Evolutionary conservation across 2,329 filamentous ascomycete genomes (phyloP), one percentile per base, ranked within the genome.

Genomic region (Emergomyces pasteurianus): DNA sequence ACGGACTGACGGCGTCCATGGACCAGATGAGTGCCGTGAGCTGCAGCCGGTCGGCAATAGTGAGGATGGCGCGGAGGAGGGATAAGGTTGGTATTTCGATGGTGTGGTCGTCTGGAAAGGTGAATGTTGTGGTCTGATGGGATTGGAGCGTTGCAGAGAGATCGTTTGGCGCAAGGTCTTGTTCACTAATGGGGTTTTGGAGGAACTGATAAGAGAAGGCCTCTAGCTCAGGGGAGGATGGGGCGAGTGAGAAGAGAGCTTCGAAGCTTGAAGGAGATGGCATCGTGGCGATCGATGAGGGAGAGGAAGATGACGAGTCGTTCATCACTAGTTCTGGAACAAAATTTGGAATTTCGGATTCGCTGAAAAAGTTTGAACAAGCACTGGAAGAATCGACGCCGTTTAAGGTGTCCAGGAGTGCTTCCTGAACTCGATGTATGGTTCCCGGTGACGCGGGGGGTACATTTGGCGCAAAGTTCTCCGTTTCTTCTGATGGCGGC

Each of bases 41-140:
- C 46, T 78, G 76, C 18, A 84, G 70, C 1, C 81, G 76, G 7
- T 67, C 66, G 1, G 80, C 79, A 49, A 84, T 78, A 53, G 76
- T 76, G 58, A 79, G 63, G 36, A 80, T 69, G 0, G 76, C 81
- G 31, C 74, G 76, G 43, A 83, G 69, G 3, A 83, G 70, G 4
- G 74, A 77, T 23, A 83, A 70, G 47, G 80, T 76, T n/a, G 76
- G 72, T 12, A 82, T 68, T 0, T 80, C 77, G 6, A 83, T 71
- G 55, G 75, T 70, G 64, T 77, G 80, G 54, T 78, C 80, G 67
- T 83, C 81, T 1, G 76, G 72, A 59, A 74, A 74, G 10, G 70
- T 68, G 61, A 70, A 71, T 8, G 64, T 68, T 10, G 65, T 62
- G 2, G 67, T 54, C 31, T 69, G 65, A 40, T 65, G 62, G 21